Base-by-base conservation (phyloP, 768 basidiomycete genomes). In the Lactifluus echinatus region DNA sequence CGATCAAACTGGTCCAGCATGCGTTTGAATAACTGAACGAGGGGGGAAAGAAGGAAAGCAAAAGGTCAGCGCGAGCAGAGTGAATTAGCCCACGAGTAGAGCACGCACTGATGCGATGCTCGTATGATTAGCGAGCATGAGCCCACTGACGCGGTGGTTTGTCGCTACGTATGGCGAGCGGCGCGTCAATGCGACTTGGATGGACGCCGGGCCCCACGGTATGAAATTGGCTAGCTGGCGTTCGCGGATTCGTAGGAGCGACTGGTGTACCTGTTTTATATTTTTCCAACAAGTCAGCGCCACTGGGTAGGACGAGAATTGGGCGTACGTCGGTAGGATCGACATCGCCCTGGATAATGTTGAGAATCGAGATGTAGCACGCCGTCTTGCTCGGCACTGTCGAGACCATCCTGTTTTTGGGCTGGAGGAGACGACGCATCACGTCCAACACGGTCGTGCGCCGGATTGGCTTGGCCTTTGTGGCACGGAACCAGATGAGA, bases 61-160 rank as follows among this genome's bases (percentile, higher is more conserved):
- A 7, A 23, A 43, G 4, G n/a, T 45, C 21, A n/a, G 29, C 6
- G 53, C 49, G n/a, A 60, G 42, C n/a, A 24, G 53, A 15, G 48
- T 29, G 36, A n/a, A 29, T 14, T 23, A 24, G 40, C n/a, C 36
- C n/a, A 21, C 0, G n/a, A 21, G 31, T 36, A 21, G 26, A 36
- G 8, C 8, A 78, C 87, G 39, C 64, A 94, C 90, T 33, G 93
- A 93, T 26, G 92, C 92, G 57, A 99, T 93, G 65, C 93, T 93
- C n/a, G 96, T 99, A 69, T 99, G 96, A 66, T 99, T 99, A 10
- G 94, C 96, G 49, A 99, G 80, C 96, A 99, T 98, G 50, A 99
- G 77, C 0, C 95, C 95, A 69, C 94, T 97, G 55, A 98, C 94
- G 12, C 94, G 87, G 70, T 99, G 93, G 65, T 86, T 89, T 37